Evolutionary conservation across 2,329 filamentous ascomycete genomes (phyloP).

Genomic region (Colletotrichum tofieldiae): DNA sequence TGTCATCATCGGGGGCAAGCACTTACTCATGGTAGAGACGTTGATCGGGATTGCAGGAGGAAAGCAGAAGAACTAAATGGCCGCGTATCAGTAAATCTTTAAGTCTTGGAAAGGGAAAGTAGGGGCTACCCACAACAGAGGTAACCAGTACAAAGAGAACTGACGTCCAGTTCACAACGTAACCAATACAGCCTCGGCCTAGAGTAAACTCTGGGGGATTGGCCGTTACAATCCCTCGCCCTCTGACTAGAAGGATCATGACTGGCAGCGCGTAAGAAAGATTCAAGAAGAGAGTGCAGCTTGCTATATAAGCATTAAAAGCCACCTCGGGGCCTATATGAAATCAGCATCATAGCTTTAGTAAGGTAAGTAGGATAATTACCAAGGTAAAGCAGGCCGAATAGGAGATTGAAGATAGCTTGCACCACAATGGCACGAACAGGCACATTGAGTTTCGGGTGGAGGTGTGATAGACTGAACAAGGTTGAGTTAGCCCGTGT

Average conservation of each 20-base stretch:
- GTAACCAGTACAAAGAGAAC: conserved; percentile 30
- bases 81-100: background rate
- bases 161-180: conserved; percentile 16
- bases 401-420: conserved; percentile 61
- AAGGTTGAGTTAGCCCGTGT: background rate
- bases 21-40: conserved; percentile 34
- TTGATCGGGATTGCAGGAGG: conserved; percentile 29
- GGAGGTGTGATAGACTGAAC: conserved; percentile 48
- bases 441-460: conserved; percentile 58
- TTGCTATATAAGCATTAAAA: conserved; percentile 63
- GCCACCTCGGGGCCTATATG: conserved; percentile 56
- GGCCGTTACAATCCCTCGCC: conserved; percentile 49
- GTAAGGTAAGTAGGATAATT: no score
- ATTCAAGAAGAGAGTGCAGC: conserved; percentile 62
- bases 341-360: background rate
- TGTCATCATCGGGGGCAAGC: background rate
- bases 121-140: conserved; percentile 13
- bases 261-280: conserved; percentile 62
- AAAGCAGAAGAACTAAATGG: conserved; percentile 30
- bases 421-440: conserved; percentile 58
- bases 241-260: conserved; percentile 55
- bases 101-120: no score
- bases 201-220: conserved; percentile 21
- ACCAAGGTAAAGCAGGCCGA: conserved; percentile 63
- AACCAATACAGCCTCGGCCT: conserved; percentile 17